Conservation (phyloP, 805 yeast species). For the Candida stauntonica region DNA sequence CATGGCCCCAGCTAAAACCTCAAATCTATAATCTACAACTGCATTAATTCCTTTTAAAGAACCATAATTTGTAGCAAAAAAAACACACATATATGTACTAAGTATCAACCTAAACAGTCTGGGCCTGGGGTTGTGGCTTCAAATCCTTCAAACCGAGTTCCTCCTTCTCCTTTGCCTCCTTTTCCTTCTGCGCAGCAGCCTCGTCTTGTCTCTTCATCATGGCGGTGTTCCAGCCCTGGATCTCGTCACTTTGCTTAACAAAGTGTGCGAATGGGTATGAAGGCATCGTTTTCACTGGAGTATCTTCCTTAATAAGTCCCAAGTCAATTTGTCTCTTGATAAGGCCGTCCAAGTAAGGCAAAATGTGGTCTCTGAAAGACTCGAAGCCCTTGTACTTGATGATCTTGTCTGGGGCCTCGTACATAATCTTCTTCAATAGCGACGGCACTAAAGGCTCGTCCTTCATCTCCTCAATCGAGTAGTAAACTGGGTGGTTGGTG, state of each 20-base stretch:
- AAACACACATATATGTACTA: neutral
- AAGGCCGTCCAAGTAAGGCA: constrained; percentile 51
- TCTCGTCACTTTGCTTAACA: constrained; percentile 33
- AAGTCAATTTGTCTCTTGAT: constrained; percentile 53
- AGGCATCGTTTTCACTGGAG: constrained; percentile 54
- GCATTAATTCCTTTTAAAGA: no score
- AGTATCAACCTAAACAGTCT: neutral
- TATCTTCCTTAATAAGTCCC: constrained; percentile 51
- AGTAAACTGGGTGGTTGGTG: constrained; percentile 75
- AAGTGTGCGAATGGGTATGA: constrained; percentile 64
- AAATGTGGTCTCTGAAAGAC: constrained; percentile 53
- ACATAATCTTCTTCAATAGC: constrained; percentile 53
- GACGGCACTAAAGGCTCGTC: constrained; percentile 77
- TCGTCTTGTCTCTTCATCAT: constrained; percentile 26
- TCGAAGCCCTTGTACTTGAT: constrained; percentile 61
- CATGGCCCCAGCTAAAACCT: neutral
- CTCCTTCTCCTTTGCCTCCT: constrained; percentile 7
- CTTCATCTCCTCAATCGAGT: constrained; percentile 74
- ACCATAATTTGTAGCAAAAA: no score
- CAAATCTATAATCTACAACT: no score
- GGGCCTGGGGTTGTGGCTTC: constrained; percentile 5
- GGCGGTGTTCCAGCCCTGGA: constrained; percentile 37
- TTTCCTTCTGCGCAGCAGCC: constrained; percentile 16
- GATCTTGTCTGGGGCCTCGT: constrained; percentile 64
- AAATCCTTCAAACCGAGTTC: constrained; percentile 2